Conservation (phyloP, 202 grass and related monocot species). For the Brachypodium distachyon region DNA sequence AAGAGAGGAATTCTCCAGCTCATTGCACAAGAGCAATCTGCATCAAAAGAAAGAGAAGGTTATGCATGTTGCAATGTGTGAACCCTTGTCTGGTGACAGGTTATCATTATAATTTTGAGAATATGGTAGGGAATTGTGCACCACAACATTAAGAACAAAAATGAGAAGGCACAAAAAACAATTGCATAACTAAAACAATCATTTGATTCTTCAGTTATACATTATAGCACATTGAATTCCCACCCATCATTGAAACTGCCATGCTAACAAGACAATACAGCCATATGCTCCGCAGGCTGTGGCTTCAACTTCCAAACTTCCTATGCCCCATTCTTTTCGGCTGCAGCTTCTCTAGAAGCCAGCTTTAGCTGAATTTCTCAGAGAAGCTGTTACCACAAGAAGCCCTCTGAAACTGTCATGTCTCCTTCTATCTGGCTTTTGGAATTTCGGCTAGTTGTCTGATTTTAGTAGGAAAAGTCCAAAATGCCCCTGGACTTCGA, state of each 20-base stretch:
- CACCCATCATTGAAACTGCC: background rate
- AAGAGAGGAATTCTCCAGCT: constrained; percentile 62
- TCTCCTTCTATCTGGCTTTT: too few relatives aligned
- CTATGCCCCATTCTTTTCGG: too few relatives aligned
- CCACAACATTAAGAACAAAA: background rate
- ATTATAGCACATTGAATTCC: background rate
- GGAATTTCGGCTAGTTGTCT: too few relatives aligned
- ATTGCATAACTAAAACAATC: background rate
- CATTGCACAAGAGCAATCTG: constrained; percentile 37
- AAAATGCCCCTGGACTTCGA: too few relatives aligned
- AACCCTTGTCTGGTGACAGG: background rate
- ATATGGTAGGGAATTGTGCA: background rate
- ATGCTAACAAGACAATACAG: background rate
- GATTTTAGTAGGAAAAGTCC: too few relatives aligned
- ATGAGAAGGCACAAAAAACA: background rate
- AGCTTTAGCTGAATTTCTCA: too few relatives aligned
- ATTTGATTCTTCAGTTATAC: background rate
- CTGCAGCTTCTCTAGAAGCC: too few relatives aligned
- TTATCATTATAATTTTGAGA: background rate
- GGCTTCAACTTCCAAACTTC: background rate
- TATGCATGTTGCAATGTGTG: background rate
- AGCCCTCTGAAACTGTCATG: too few relatives aligned
- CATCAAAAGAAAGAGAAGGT: background rate
- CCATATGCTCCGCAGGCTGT: too few relatives aligned
- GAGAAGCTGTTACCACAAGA: too few relatives aligned